These are phyloP conservation scores for Sisymbrium altissimum DNA, from an alignment of 345 rosid genomes.

Conservation along the genomic window DNA sequence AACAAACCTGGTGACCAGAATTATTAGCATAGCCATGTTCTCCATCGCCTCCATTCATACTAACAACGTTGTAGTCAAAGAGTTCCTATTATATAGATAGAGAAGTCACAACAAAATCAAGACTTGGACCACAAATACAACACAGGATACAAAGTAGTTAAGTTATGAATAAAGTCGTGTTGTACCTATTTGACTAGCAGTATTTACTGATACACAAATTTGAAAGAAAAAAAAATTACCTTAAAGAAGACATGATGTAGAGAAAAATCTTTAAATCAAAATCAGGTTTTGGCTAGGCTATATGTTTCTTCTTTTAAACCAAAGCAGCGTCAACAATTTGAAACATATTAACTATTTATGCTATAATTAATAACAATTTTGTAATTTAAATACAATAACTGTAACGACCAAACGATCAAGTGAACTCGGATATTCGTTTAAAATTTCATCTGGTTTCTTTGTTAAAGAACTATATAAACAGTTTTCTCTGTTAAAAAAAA, in stretches of 20 bases:
- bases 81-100: neutral
- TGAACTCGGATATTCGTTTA: neutral
- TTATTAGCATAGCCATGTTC: slow-evolving; percentile 6
- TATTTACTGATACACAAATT: neutral
- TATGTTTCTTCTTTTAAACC: neutral
- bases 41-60: neutral
- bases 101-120: neutral
- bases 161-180: neutral
- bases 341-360: neutral
- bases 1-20: neutral
- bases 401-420: neutral
- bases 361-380: neutral
- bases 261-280: neutral
- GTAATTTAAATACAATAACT: too few relatives aligned
- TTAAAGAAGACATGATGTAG: neutral
- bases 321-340: neutral
- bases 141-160: neutral
- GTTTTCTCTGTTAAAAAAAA: neutral
- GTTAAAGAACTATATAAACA: too few relatives aligned
- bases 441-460: neutral
- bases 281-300: too few relatives aligned
- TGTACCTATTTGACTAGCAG: neutral
- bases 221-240: neutral
- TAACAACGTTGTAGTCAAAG: neutral
- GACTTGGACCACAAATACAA: neutral